phyloP scores from a whole-genome alignment of 495 filamentous ascomycete species.

The Paragyromitra xinjiangensis region DNA sequence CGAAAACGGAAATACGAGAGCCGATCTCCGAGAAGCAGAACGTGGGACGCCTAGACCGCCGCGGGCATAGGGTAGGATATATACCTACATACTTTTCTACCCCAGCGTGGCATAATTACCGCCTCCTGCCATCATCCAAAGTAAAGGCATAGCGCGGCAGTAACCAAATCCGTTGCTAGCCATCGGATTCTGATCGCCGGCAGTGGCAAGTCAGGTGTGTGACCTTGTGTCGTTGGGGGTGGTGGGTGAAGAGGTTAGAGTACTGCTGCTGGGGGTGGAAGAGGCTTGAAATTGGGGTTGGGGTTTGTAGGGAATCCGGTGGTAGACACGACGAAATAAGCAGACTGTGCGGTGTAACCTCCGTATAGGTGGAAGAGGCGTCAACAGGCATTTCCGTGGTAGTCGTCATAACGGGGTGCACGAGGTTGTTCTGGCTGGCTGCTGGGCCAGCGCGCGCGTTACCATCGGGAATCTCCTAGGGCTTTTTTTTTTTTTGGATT shows the following conservation, averaged over 20 bases:
- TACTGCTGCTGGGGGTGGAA: too few relatives aligned
- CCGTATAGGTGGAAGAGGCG: slow-evolving; percentile 4
- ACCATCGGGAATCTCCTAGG: slow-evolving; percentile 30
- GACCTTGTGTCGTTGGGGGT: background rate
- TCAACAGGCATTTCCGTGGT: slow-evolving; percentile 44
- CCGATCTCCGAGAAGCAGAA: slow-evolving; percentile 32
- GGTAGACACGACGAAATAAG: background rate
- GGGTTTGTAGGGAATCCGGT: background rate
- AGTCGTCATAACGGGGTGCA: slow-evolving; percentile 48
- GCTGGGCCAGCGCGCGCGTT: slow-evolving; percentile 24
- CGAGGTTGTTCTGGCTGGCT: slow-evolving; percentile 22
- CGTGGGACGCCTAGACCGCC: slow-evolving; percentile 23
- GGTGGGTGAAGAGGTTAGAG: background rate
- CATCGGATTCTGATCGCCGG: background rate
- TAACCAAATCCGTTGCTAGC: slow-evolving; percentile 6
- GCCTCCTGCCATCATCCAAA: slow-evolving; percentile 23
- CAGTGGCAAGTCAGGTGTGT: background rate
- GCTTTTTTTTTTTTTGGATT: slow-evolving; percentile 12
- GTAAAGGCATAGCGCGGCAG: slow-evolving; percentile 20
- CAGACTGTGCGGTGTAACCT: background rate
- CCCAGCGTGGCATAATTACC: slow-evolving; percentile 22
- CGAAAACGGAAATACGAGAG: slow-evolving; percentile 24
- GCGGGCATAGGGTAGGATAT: slow-evolving; percentile 24
- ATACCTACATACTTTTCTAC: background rate
- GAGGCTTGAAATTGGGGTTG: slow-evolving; percentile 15